Conservation (phyloP, 805 yeast genomes). For the Candida sakaeoensis region DNA sequence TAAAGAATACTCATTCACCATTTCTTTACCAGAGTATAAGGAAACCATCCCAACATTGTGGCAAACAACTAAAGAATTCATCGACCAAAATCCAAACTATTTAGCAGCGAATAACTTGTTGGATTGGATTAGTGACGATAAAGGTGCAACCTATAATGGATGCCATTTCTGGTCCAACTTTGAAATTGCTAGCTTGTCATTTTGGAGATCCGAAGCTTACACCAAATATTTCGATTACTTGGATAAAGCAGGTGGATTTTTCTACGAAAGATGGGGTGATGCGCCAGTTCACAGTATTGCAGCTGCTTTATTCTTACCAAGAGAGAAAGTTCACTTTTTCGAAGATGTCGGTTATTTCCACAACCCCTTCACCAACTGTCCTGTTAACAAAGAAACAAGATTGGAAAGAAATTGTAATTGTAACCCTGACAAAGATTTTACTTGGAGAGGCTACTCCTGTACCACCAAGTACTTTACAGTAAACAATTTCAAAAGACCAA, state of each 20-base stretch:
- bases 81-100: constrained; percentile 55
- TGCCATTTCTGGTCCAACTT: constrained; percentile 92
- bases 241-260: constrained; percentile 81
- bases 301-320: constrained; percentile 70
- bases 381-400: constrained; percentile 61
- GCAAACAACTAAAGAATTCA: constrained; percentile 66
- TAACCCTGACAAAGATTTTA: constrained; percentile 67
- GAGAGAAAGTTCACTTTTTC: constrained; percentile 69
- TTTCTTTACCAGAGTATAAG: constrained; percentile 73
- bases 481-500: constrained; percentile 55
- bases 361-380: constrained; percentile 79
- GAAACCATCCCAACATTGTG: constrained; percentile 84
- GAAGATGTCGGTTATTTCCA: constrained; percentile 84
- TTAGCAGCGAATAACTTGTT: constrained; percentile 59
- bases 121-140: constrained; percentile 65
- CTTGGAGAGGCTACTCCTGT: constrained; percentile 74
- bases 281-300: constrained; percentile 89
- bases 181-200: constrained; percentile 67
- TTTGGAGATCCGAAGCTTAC: constrained; percentile 75
- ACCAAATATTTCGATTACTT: constrained; percentile 62
- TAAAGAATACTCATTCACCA: constrained; percentile 83
- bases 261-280: constrained; percentile 90
- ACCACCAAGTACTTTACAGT: constrained; percentile 58
- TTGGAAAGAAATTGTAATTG: constrained; percentile 65
- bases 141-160: constrained; percentile 75